Evolutionary conservation across 2,329 filamentous ascomycete genomes (phyloP).

Genomic region (Diplodia seriata): DNA sequence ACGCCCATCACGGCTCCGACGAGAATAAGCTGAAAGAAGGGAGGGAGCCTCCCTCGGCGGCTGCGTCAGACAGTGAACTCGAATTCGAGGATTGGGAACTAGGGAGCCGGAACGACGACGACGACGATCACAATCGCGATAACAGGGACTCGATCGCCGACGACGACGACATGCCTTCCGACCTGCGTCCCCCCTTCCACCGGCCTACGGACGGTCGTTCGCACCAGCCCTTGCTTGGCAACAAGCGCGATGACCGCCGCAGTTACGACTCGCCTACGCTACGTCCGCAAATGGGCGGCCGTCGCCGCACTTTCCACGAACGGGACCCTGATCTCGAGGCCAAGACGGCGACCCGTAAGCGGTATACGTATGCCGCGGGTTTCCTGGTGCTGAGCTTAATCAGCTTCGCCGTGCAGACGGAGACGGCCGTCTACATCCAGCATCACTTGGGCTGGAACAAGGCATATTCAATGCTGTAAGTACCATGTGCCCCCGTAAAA

Average conservation of each 20-base stretch:
- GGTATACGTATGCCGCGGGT: constrained; percentile 85
- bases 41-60: constrained; percentile 21
- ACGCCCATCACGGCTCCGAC: constrained; percentile 25
- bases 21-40: constrained; percentile 34
- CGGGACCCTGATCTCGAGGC: constrained; percentile 73
- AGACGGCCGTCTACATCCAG: constrained; percentile 94
- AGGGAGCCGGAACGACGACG: constrained; percentile 13
- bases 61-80: constrained; percentile 42
- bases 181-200: constrained; percentile 53
- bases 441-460: constrained; percentile 93
- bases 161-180: constrained; percentile 56
- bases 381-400: constrained; percentile 84
- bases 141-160: constrained; percentile 44
- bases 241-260: constrained; percentile 46
- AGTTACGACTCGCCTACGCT: constrained; percentile 48
- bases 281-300: constrained; percentile 55
- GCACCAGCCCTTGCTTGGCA: constrained; percentile 62
- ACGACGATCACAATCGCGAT: neutral
- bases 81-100: constrained; percentile 54
- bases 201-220: constrained; percentile 50
- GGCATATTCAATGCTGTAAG: constrained; percentile 97
- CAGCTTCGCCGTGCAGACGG: constrained; percentile 92
- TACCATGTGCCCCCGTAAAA: constrained; percentile 31
- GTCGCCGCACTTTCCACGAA: constrained; percentile 77
- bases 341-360: constrained; percentile 72